phyloP scores from a whole-genome alignment of 768 basidiomycete species.

The Brasilioporus rufonigricans region DNA sequence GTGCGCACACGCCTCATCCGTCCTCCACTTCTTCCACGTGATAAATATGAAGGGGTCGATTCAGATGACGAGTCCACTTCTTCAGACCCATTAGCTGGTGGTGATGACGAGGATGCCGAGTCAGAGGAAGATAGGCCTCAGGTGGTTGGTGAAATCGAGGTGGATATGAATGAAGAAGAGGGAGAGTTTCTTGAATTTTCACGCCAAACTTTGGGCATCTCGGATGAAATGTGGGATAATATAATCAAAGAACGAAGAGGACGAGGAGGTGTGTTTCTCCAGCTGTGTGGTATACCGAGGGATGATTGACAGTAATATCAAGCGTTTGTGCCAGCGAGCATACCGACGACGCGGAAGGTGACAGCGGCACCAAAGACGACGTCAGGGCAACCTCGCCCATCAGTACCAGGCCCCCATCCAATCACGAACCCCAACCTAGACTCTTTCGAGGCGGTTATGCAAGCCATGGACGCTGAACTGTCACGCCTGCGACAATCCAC shows the following conservation, averaged over 20 bases:
- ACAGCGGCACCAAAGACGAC: constrained; percentile 5
- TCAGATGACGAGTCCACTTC: constrained; percentile 87
- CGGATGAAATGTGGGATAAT: constrained; percentile 83
- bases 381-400: constrained; percentile 11
- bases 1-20: constrained; percentile 50
- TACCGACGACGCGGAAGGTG: constrained; percentile 4
- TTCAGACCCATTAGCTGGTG: constrained; percentile 43
- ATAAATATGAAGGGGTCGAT: constrained; percentile 89
- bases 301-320: constrained; percentile 8
- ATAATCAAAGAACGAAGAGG: constrained; percentile 76
- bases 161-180: constrained; percentile 91
- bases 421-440: constrained; percentile 69
- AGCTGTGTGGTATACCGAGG: background rate
- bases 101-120: constrained; percentile 50
- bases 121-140: constrained; percentile 82
- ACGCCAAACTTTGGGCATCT: constrained; percentile 85
- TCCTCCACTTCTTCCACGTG: constrained; percentile 76
- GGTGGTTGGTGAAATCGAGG: constrained; percentile 78
- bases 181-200: constrained; percentile 96
- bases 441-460: constrained; percentile 96
- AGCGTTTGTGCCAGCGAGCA: constrained; percentile 59
- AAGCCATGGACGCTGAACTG: constrained; percentile 89
- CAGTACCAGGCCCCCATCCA: constrained; percentile 38
- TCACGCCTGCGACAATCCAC: constrained; percentile 39
- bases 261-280: constrained; percentile 68